Evolutionary conservation across 202 grass and related monocot species (phyloP), one percentile per base, ranked within the genome.

Genomic region (Brachypodium distachyon): DNA sequence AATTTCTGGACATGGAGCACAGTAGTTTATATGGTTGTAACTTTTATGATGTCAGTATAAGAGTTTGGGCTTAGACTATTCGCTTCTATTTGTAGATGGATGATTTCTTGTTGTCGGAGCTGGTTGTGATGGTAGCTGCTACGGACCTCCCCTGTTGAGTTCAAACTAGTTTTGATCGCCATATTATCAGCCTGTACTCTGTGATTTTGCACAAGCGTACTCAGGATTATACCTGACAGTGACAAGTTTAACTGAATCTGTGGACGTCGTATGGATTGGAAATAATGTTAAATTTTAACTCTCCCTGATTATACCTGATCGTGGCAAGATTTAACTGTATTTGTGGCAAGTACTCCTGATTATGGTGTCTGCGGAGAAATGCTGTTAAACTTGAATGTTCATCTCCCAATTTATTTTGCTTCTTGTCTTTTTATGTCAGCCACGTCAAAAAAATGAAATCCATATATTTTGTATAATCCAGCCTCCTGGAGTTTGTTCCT

Each of bases 81-180:
- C 70, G 53, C 87, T 87, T 86, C 69, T 84, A 83, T 83, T 68
- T 96, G 92, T 96, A 92, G 92, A 92, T 96, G 89, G 92, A 96
- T 96, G 89, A 96, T 77, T 84, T 91, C 29, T 79, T 72, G 4
- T 76, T 79, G 40, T 56, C 21, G 76, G 62, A 84, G 86, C 64
- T 62, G 65, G 86, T 64, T 73, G 79, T 67, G 83, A 82, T 82
- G 74, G 46, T 84, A 87, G 77, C 88, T 86, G 70, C 23, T 77
- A 49, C 29, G 68, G 61, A 42, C 90, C 75, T 84, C 50, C 4
- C 83, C 51, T 40, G 34, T 22, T 90, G 44, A 83, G 74, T 88
- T 82, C 72, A 39, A 83, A 49, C 39, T 67, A 73, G 28, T 86
- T 58, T 36, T 78, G 50, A 64, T 71, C 22, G 34, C 37, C 14